Evolutionary conservation across 371 early-diverging fungal genomes (phyloP).

Genomic region (Mucor irregularis): DNA sequence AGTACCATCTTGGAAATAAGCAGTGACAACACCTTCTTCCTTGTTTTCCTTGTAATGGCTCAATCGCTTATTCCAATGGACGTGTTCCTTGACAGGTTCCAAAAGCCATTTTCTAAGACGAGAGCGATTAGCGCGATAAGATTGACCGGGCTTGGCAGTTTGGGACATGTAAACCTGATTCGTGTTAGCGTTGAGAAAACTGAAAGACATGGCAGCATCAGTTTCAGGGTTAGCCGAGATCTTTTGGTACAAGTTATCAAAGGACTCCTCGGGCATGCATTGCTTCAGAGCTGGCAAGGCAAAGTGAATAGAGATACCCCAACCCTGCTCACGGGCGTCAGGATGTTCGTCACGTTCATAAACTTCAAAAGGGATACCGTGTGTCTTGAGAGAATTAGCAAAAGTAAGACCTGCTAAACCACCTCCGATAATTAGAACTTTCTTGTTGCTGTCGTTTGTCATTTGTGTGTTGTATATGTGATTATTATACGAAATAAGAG

Average conservation of each 20-base stretch:
- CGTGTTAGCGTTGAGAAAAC: constrained; percentile 2
- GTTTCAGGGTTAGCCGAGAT: constrained; percentile 3
- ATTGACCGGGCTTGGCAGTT: not conserved
- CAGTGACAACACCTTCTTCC: constrained; percentile 14
- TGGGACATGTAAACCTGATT: not conserved
- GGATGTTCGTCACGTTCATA: constrained; percentile 32
- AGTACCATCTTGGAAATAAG: constrained; percentile 29
- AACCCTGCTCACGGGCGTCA: constrained; percentile 26
- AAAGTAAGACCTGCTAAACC: constrained; percentile 40
- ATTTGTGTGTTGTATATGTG: no score
- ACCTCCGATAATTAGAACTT: constrained; percentile 35
- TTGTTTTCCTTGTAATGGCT: constrained; percentile 3
- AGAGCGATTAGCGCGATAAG: constrained; percentile 14
- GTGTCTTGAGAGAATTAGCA: constrained; percentile 24
- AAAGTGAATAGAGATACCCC: constrained; percentile 26
- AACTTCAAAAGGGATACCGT: constrained; percentile 25
- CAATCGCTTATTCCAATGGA: constrained; percentile 15
- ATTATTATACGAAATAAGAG: no score
- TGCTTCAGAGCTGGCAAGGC: constrained; percentile 5
- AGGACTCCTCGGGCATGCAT: constrained; percentile 5
- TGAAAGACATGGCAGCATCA: not conserved
- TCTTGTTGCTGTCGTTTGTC: not conserved
- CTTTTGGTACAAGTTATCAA: constrained; percentile 5
- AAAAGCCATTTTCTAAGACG: constrained; percentile 15
- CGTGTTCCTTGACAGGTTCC: not conserved